Conservation (phyloP, 371 early-diverging fungal species). For the Mucor piriformis region DNA sequence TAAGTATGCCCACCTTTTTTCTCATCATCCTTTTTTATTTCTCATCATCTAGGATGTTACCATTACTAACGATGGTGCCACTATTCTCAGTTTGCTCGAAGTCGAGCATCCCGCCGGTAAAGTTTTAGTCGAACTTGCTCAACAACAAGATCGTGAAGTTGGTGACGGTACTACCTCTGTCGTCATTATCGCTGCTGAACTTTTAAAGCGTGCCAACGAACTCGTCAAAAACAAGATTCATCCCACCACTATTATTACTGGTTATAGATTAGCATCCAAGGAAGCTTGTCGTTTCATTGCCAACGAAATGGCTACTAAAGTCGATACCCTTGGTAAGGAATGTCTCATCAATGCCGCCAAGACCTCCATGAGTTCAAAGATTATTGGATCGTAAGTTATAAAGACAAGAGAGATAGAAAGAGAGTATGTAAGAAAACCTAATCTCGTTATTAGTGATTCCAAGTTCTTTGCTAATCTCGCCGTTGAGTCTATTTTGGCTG, state of each 20-base stretch:
- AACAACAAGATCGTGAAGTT: conserved; percentile 99
- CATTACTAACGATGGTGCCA: conserved; percentile 99
- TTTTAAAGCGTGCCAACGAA: conserved; percentile 96
- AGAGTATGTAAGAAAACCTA: no score
- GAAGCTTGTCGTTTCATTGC: conserved; percentile 99
- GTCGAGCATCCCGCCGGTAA: conserved; percentile 98
- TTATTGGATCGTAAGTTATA: conserved; percentile 83
- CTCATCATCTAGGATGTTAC: conserved; percentile 84
- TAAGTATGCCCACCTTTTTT: background rate
- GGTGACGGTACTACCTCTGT: conserved; percentile 99
- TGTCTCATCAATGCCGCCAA: conserved; percentile 96
- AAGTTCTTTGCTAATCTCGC: conserved; percentile 97
- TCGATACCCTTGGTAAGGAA: conserved; percentile 91
- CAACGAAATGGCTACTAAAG: conserved; percentile 92
- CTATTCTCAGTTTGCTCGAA: conserved; percentile 96
- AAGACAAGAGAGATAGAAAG: background rate
- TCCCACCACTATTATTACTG: conserved; percentile 98
- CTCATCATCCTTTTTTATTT: conserved; percentile 9
- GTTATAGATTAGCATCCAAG: conserved; percentile 97
- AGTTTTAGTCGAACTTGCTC: conserved; percentile 98
- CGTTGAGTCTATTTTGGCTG: conserved; percentile 94
- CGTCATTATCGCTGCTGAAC: conserved; percentile 97
- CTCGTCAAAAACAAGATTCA: conserved; percentile 98
- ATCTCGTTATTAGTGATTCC: conserved; percentile 65
- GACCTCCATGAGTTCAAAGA: conserved; percentile 99